Percentiles rank a stretch among this genome's conserved stretches.
Evolutionary conservation across 306 rosid genomes (phyloP).

Genomic region (Biancaea sappan): DNA sequence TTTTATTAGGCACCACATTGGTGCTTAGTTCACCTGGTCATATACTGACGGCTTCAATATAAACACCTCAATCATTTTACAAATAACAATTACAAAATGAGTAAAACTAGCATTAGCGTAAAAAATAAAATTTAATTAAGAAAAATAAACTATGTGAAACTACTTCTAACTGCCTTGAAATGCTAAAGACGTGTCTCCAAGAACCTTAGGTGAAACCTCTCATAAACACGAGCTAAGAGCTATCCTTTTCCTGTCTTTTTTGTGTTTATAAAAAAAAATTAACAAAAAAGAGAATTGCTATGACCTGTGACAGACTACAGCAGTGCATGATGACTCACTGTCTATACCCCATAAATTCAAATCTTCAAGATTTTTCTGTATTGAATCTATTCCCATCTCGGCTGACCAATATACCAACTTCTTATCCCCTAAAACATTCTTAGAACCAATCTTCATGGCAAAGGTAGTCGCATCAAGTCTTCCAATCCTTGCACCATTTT

Average conservation of each 20-base stretch:
- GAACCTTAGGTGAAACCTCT: too few relatives aligned
- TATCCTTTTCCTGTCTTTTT: too few relatives aligned
- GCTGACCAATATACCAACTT: slow-evolving; percentile 67
- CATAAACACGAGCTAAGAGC: too few relatives aligned
- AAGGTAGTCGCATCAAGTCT: slow-evolving; percentile 41
- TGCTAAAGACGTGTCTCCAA: too few relatives aligned
- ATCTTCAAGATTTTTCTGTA: slow-evolving; percentile 64
- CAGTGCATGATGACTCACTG: slow-evolving; percentile 72
- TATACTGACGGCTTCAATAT: too few relatives aligned
- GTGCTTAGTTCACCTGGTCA: too few relatives aligned
- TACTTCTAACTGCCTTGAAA: slow-evolving; percentile 35
- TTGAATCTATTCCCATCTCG: slow-evolving; percentile 41
- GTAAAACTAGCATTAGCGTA: too few relatives aligned
- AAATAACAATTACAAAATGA: too few relatives aligned
- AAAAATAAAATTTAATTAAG: not conserved
- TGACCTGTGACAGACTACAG: slow-evolving; percentile 71
- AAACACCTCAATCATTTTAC: too few relatives aligned
- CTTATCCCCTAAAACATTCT: slow-evolving; percentile 46
- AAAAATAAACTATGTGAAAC: slow-evolving; percentile 17
- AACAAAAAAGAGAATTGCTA: too few relatives aligned
- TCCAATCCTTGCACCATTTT: slow-evolving; percentile 36
- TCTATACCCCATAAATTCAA: slow-evolving; percentile 68
- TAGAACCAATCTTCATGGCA: slow-evolving; percentile 44
- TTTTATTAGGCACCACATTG: too few relatives aligned
- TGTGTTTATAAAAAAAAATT: too few relatives aligned